These are phyloP conservation scores for Cryphonectria naterciae DNA, from an alignment of 2,329 filamentous ascomycete species.

Conservation along the genomic window DNA sequence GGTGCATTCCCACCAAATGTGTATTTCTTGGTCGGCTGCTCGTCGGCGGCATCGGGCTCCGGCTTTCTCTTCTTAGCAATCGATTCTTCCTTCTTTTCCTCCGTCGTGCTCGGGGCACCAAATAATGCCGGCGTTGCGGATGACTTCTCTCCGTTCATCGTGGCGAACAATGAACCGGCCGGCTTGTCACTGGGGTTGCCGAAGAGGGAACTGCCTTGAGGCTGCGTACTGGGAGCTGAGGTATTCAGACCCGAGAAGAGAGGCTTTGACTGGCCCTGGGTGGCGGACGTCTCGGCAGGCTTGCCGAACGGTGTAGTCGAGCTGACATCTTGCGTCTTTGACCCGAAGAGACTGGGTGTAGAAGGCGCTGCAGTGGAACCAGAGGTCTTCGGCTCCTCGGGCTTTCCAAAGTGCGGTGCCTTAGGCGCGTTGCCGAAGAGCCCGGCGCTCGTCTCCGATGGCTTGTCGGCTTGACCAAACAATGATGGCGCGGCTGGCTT, in stretches of 20 bases:
- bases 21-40: slow-evolving; percentile 21
- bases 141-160: slow-evolving; percentile 18
- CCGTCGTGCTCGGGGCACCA: slow-evolving; percentile 16
- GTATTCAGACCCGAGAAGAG: slow-evolving; percentile 39
- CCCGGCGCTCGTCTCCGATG: slow-evolving; percentile 21
- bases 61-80: slow-evolving; percentile 26
- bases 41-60: slow-evolving; percentile 20
- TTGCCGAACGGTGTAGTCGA: slow-evolving; percentile 34
- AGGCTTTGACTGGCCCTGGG: slow-evolving; percentile 38
- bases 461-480: slow-evolving; percentile 25
- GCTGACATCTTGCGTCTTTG: slow-evolving; percentile 21
- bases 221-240: slow-evolving; percentile 27
- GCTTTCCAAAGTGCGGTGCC: slow-evolving; percentile 25
- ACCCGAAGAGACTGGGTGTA: slow-evolving; percentile 22
- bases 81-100: slow-evolving; percentile 25
- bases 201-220: slow-evolving; percentile 36
- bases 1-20: slow-evolving; percentile 26
- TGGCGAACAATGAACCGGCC: slow-evolving; percentile 26
- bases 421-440: slow-evolving; percentile 30
- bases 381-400: slow-evolving; percentile 32
- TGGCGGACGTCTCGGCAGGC: slow-evolving; percentile 36
- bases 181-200: slow-evolving; percentile 26
- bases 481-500: slow-evolving; percentile 27
- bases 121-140: slow-evolving; percentile 24
- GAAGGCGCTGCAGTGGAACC: slow-evolving; percentile 35